Conservation (phyloP, 306 rosid genomes). For the Cercis canadensis region DNA sequence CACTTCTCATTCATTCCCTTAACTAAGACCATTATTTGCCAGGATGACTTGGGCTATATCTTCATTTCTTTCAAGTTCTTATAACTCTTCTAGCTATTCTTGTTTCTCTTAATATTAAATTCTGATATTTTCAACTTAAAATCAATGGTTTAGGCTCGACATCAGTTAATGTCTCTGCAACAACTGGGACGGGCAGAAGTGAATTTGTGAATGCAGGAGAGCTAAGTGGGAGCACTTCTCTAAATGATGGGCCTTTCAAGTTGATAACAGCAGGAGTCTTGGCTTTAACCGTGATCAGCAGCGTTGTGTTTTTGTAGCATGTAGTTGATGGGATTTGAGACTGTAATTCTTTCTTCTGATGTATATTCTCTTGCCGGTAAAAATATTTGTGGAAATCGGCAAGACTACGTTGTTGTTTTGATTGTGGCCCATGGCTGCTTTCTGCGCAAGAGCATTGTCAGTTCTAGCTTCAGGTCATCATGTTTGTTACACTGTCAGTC, state of each 20-base stretch:
- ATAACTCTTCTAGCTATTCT: not conserved
- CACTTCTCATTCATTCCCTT: not conserved
- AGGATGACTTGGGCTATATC: conserved; percentile 2
- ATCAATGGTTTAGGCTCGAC: conserved; percentile 60
- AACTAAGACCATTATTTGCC: not conserved
- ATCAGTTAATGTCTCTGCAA: conserved; percentile 84
- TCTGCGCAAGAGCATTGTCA: conserved; percentile 38
- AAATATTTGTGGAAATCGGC: conserved; percentile 53
- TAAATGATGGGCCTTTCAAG: conserved; percentile 40
- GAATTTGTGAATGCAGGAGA: conserved; percentile 83
- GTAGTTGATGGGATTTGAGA: conserved; percentile 14
- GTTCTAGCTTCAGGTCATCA: conserved; percentile 35
- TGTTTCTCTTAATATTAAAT: conserved; percentile 17
- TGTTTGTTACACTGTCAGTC: too few species aligned
- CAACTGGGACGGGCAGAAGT: conserved; percentile 65
- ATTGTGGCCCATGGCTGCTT: conserved; percentile 37
- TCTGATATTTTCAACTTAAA: conserved; percentile 30
- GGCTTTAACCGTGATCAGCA: conserved; percentile 51
- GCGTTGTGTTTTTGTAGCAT: conserved; percentile 53
- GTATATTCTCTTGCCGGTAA: conserved; percentile 51
- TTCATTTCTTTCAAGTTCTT: conserved; percentile 3
- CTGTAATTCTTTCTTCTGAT: conserved; percentile 40
- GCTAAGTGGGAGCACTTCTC: conserved; percentile 54
- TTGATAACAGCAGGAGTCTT: conserved; percentile 42
- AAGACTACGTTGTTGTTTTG: conserved; percentile 39